Percentiles rank a stretch among this genome's conserved stretches.
phyloP scores from a whole-genome alignment of 352 stramenopile species.

The Blastocystis sp. region DNA sequence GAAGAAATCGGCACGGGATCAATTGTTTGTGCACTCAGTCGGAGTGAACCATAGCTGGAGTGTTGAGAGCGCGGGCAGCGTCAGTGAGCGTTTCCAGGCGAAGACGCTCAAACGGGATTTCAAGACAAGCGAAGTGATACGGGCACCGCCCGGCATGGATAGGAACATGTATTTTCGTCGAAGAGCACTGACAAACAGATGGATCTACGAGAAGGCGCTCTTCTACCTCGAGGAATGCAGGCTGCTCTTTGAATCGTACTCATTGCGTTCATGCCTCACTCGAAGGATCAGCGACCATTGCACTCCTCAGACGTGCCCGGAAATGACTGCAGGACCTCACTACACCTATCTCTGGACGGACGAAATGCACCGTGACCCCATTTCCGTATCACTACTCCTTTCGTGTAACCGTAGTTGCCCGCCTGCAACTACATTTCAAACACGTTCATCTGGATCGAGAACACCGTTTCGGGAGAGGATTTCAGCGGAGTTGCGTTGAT shows the following conservation, averaged over 20 bases:
- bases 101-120: background rate
- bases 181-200: background rate
- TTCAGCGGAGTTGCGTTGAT: background rate
- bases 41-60: background rate
- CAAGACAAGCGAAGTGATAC: background rate
- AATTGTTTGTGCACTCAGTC: too few species aligned
- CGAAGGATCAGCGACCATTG: slow-evolving; percentile 30
- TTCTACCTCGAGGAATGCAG: slow-evolving; percentile 11
- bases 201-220: slow-evolving; percentile 41
- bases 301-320: slow-evolving; percentile 8
- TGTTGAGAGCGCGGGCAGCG: background rate
- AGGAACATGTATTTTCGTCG: background rate
- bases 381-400: background rate
- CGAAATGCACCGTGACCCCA: slow-evolving; percentile 25
- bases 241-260: slow-evolving; percentile 42
- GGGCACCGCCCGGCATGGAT: background rate
- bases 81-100: background rate
- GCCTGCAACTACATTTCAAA: slow-evolving; percentile 57
- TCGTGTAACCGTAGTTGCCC: background rate
- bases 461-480: background rate
- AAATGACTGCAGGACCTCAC: slow-evolving; percentile 73
- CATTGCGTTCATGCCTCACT: background rate
- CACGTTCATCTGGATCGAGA: background rate
- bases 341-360: slow-evolving; percentile 73
- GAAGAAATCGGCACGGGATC: too few species aligned